phyloP scores from a whole-genome alignment of 2,329 filamentous ascomycete genomes.

The Aspergillus sojae region DNA sequence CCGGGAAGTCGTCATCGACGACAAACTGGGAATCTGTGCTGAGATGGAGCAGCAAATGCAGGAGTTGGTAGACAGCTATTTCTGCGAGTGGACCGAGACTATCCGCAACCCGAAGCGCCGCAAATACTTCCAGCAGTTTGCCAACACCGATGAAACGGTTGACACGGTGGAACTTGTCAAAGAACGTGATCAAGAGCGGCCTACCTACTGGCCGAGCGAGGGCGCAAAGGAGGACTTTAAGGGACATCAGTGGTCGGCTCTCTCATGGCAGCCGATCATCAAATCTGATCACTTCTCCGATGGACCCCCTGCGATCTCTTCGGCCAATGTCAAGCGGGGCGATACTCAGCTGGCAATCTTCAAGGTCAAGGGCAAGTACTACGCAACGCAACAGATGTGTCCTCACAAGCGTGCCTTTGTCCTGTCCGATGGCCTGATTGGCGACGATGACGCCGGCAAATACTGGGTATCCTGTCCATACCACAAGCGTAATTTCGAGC shows the following conservation, averaged over 20 bases:
- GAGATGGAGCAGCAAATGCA: conserved; percentile 87
- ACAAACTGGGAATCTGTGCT: conserved; percentile 82
- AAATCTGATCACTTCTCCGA: conserved; percentile 70
- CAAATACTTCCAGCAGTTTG: conserved; percentile 77
- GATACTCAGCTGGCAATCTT: conserved; percentile 89
- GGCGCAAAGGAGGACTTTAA: conserved; percentile 72
- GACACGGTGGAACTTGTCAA: conserved; percentile 70
- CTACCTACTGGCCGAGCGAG: conserved; percentile 76
- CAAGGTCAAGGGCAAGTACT: conserved; percentile 77
- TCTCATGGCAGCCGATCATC: conserved; percentile 80
- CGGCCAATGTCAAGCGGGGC: conserved; percentile 77
- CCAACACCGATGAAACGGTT: conserved; percentile 73
- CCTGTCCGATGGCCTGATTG: conserved; percentile 82
- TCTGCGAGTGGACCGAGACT: conserved; percentile 90
- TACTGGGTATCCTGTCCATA: conserved; percentile 87
- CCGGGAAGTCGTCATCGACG: conserved; percentile 77
- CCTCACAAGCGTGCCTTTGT: conserved; percentile 89
- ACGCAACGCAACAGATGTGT: conserved; percentile 92
- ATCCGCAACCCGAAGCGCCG: conserved; percentile 69
- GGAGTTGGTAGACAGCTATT: conserved; percentile 78
- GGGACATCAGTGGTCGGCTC: conserved; percentile 63
- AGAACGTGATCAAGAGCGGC: conserved; percentile 73
- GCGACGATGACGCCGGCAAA: conserved; percentile 60
- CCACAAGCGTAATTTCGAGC: conserved; percentile 87
- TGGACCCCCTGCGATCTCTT: conserved; percentile 68